Base-by-base conservation (phyloP, 306 rosid genomes). In the Cucumis melo region DNA sequence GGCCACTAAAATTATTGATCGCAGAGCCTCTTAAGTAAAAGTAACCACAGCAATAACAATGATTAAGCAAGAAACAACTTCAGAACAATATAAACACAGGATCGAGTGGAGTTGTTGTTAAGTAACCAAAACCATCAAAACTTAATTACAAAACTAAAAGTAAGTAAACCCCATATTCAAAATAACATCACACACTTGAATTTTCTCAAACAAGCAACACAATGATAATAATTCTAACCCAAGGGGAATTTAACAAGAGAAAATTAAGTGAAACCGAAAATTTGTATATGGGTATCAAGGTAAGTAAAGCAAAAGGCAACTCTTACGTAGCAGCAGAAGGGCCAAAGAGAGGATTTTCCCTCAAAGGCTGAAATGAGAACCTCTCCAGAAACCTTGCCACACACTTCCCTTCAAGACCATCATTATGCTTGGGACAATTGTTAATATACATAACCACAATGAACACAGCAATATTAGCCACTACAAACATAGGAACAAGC, bases 341-440 rank as follows among this genome's bases (percentile, higher is more conserved):
- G 1, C 97, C 98, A 20, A 93, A 86, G 80, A 89, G 82, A 23
- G 97, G 97, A 87, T 93, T 93, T 78, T 88, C 92, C 66, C 51
- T 56, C 6, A 90, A 74, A 61, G 98, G 91, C 83, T 91, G 86
- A 41, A 93, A 93, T 55, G 98, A 90, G 78, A 91, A 87, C 12
- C 87, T 78, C 8, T 89, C 89, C 0, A 93, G 92, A 44, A 91
- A 85, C 77, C 67, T 85, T 0, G 86, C 91, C 23, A 86, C 89
- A 9, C 97, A 93, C 17, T 79, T 82, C n/a, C 89, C 93, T 8
- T 79, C 20, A 4, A 81, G 7, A 15, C 17, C 79, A 24, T 10
- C 15, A 81, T 81, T 77, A 36, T 84, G 81, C 23, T 84, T 74
- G 7, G 98, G 98, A 72, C 97, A 93, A 62, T 93, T 77, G 74